phyloP scores from a whole-genome alignment of 768 basidiomycete species.

The Cantharellus cinnabarinus region DNA sequence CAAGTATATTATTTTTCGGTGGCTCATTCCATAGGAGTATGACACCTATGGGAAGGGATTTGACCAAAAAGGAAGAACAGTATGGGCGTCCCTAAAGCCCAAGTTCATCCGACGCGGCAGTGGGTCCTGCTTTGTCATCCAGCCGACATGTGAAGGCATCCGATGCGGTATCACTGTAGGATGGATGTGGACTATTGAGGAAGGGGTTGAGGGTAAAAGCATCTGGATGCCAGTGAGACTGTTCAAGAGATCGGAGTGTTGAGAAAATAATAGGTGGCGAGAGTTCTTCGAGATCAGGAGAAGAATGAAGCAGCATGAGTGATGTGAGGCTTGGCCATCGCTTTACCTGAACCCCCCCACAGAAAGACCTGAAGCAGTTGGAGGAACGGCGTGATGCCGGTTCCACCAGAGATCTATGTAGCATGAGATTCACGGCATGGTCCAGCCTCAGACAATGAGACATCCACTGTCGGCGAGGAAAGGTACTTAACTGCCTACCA shows the following conservation, averaged over 20 bases:
- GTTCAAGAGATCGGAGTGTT: conserved; percentile 24
- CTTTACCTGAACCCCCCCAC: conserved; percentile 11
- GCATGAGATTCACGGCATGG: not conserved
- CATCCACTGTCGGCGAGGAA: not conserved
- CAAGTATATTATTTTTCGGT: no score
- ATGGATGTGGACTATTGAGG: no score
- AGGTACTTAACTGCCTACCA: conserved; percentile 25
- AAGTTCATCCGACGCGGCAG: not conserved
- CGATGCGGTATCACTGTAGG: no score
- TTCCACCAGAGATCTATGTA: conserved; percentile 66
- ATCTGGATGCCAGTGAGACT: conserved; percentile 32
- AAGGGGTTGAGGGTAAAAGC: conserved; percentile 38
- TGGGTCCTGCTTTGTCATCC: not conserved
- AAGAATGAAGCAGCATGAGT: conserved; percentile 60
- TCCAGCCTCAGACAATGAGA: not conserved
- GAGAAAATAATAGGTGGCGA: conserved; percentile 43
- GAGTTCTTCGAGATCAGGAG: conserved; percentile 36
- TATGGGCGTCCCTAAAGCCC: no score
- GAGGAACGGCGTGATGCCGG: conserved; percentile 70
- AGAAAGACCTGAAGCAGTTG: conserved; percentile 48
- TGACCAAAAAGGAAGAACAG: not conserved
- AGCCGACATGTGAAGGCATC: no score
- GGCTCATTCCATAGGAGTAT: not conserved
- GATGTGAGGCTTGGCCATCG: conserved; percentile 19
- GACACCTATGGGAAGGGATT: conserved; percentile 19